phyloP scores from a whole-genome alignment of 208 protist genomes.

The Acanthamoeba sp. region DNA sequence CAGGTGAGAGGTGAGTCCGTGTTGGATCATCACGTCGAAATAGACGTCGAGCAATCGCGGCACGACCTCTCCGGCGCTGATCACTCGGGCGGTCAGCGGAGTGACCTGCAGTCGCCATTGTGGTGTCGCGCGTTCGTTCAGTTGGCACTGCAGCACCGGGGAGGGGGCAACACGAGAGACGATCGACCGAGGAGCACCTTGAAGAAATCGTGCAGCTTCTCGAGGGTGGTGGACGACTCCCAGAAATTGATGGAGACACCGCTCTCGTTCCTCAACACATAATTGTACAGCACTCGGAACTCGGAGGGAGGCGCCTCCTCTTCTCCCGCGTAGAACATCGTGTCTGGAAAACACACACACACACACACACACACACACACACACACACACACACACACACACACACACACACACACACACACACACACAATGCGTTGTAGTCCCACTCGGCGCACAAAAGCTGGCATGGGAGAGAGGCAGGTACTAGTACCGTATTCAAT shows the following conservation, averaged over 20 bases:
- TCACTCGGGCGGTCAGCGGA: conserved; percentile 66
- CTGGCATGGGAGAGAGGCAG: neutral
- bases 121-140: no score
- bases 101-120: conserved; percentile 46
- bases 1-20: conserved; percentile 1
- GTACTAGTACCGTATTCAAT: conserved; percentile 8
- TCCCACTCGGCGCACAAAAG: no score
- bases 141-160: no score
- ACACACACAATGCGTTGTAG: neutral
- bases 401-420: no score
- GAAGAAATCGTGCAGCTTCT: conserved; percentile 43
- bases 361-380: no score
- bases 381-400: no score
- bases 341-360: neutral
- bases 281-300: conserved; percentile 81
- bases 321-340: conserved; percentile 32
- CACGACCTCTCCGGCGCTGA: conserved; percentile 63
- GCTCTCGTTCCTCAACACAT: conserved; percentile 81
- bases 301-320: conserved; percentile 76
- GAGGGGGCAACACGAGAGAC: neutral
- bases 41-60: conserved; percentile 76
- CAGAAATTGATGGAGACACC: conserved; percentile 82
- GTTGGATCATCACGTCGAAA: conserved; percentile 80
- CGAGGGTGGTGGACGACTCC: conserved; percentile 60
- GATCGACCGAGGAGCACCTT: neutral